Evolutionary conservation across 2,329 filamentous ascomycete species (phyloP), one percentile per base, ranked within the genome.

Genomic region (Xylaria sp.): DNA sequence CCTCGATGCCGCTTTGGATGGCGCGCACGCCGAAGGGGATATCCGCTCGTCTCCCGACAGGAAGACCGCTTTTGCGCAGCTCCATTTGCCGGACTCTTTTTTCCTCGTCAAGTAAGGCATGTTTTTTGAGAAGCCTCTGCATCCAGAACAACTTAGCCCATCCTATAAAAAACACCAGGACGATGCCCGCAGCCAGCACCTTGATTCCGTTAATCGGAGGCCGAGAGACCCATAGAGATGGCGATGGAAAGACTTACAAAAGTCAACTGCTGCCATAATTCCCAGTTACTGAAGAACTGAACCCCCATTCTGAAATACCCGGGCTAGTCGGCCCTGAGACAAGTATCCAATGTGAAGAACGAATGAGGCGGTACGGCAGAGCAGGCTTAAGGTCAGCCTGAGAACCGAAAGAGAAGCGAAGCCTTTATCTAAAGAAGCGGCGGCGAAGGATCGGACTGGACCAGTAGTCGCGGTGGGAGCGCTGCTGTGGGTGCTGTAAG

Each of bases 1-100:
- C 86, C 72, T 94, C 86, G 43, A 96, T 81, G 5, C 93, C 93
- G 68, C 86, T 90, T 74, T 97, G 89, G 47, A 97, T 86, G 6
- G 93, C 93, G 68, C 90, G 87, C 54, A 95, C 86, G 19, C 94
- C 93, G 71, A 97, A 97, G 0, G 92, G 93, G 35, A 96, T 86
- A 9, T 91, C 88, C 52, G 85, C 80, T 48, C 76, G 75, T 65
- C 75, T 77, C 27, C 70, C 72, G 6, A 73, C 62, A 69, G 76
- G 73, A 48, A 86, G 80, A 70, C 81, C 86, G 64, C 79, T 87
- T 74, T 76, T 84, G 64, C 76, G 83, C 79, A 87, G 80, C 70
- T 86, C 81, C 59, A 74, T 75, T 65, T 81, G 75, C 46, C 82
- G 82, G 23, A 79, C 79, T 67, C 82, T 81, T 71, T 89, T 88